Evolutionary conservation across 441 rosid species (phyloP).

Genomic region (Viola pubescens): DNA sequence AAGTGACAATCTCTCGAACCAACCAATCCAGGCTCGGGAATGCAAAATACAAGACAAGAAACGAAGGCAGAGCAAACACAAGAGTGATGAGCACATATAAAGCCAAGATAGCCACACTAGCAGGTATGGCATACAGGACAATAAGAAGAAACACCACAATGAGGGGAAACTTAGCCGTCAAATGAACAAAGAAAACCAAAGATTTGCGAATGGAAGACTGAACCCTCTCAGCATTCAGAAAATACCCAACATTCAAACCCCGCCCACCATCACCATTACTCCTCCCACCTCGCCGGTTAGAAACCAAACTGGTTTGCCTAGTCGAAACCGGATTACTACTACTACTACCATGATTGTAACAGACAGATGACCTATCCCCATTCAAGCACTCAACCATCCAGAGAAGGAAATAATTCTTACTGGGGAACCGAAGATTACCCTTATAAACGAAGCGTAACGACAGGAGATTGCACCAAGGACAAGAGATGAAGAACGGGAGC

Average conservation of each 20-base stretch:
- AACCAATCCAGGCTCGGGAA: constrained; percentile 79
- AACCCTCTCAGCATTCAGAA: constrained; percentile 38
- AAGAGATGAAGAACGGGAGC: constrained; percentile 72
- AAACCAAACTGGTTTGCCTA: constrained; percentile 22
- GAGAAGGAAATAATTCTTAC: constrained; percentile 72
- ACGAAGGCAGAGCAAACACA: constrained; percentile 70
- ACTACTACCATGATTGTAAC: no score
- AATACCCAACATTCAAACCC: constrained; percentile 10
- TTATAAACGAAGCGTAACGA: constrained; percentile 58
- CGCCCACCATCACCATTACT: neutral
- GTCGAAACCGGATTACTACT: constrained; percentile 19
- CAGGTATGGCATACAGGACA: constrained; percentile 71
- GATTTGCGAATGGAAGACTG: constrained; percentile 51
- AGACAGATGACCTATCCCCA: constrained; percentile 34
- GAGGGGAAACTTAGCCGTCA: constrained; percentile 71
- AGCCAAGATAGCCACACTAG: constrained; percentile 69
- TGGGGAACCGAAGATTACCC: constrained; percentile 61
- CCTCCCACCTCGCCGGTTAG: constrained; percentile 7
- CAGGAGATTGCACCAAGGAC: constrained; percentile 80
- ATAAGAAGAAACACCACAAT: constrained; percentile 60
- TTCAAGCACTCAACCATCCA: constrained; percentile 91
- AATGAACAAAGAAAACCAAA: constrained; percentile 51
- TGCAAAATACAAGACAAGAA: constrained; percentile 64
- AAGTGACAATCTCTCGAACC: constrained; percentile 70
- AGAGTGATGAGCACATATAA: constrained; percentile 58